Evolutionary conservation across 1,284 basidiomycete species (phyloP).

Genomic region (Stygiomarasmius scandens): DNA sequence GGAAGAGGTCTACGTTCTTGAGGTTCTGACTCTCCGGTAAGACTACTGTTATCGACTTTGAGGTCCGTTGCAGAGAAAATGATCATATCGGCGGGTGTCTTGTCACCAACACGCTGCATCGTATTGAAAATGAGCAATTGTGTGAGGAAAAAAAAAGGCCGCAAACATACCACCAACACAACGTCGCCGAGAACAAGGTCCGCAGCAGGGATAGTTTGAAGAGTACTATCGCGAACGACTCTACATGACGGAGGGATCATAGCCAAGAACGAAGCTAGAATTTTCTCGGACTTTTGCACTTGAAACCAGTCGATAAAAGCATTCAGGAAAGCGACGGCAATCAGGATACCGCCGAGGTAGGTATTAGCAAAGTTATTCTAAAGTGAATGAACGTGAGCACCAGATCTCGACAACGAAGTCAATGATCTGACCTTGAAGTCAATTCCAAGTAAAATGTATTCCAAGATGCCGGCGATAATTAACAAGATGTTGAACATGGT

Average conservation of each 20-base stretch:
- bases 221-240: constrained; percentile 63
- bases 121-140: background rate
- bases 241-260: constrained; percentile 72
- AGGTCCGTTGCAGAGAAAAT: constrained; percentile 61
- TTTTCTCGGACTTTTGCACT: constrained; percentile 71
- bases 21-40: constrained; percentile 72
- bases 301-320: constrained; percentile 74
- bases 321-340: constrained; percentile 70
- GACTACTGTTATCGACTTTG: constrained; percentile 71
- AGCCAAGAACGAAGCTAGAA: constrained; percentile 69
- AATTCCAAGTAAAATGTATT: constrained; percentile 66
- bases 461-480: constrained; percentile 63
- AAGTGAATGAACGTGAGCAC: constrained; percentile 6
- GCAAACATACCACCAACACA: constrained; percentile 54
- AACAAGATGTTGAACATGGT: constrained; percentile 73
- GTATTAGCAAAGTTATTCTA: constrained; percentile 67
- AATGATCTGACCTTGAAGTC: constrained; percentile 50
- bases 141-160: background rate
- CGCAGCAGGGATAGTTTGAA: constrained; percentile 59
- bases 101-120: constrained; percentile 62
- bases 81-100: constrained; percentile 68
- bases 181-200: constrained; percentile 72
- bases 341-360: constrained; percentile 70
- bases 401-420: constrained; percentile 2
- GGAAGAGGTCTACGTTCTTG: constrained; percentile 56